phyloP scores from a whole-genome alignment of 1,284 basidiomycete species.

The Boletus semigastroideus region DNA sequence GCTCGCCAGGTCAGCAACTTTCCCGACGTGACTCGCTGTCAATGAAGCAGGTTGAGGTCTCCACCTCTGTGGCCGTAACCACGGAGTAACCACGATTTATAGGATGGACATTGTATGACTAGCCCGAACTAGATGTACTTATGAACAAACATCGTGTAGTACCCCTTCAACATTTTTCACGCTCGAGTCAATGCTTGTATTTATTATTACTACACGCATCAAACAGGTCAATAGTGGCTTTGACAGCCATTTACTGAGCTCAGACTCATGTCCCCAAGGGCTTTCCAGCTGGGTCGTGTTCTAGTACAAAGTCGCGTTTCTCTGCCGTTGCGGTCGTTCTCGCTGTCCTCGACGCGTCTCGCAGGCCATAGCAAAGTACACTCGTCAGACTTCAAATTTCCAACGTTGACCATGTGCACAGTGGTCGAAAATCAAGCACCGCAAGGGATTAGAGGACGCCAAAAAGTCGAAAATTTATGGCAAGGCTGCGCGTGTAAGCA shows the following conservation, averaged over 20 bases:
- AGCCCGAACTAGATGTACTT: no score
- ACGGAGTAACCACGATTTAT: no score
- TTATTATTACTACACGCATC: no score
- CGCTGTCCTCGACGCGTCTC: conserved; percentile 33
- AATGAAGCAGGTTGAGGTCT: conserved; percentile 13
- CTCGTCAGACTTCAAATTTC: neutral
- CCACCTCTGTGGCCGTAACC: neutral
- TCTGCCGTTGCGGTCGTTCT: conserved; percentile 36
- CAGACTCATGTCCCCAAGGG: conserved; percentile 4
- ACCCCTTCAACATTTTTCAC: no score
- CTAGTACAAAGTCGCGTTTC: conserved; percentile 1
- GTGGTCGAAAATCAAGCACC: conserved; percentile 90
- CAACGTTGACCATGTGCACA: conserved; percentile 28
- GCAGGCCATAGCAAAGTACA: conserved; percentile 70
- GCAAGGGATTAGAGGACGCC: conserved; percentile 72
- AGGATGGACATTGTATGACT: no score
- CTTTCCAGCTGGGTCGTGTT: conserved; percentile 4
- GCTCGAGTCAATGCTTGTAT: no score
- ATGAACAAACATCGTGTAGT: no score
- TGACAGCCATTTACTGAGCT: no score
- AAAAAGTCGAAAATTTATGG: conserved; percentile 63
- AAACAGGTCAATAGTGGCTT: no score
- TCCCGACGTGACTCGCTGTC: conserved; percentile 7
- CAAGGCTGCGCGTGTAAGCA: conserved; percentile 57
- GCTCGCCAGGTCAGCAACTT: conserved; percentile 1